Conservation (phyloP, 169 alveolate genomes). For the Eimeria necatrix region DNA sequence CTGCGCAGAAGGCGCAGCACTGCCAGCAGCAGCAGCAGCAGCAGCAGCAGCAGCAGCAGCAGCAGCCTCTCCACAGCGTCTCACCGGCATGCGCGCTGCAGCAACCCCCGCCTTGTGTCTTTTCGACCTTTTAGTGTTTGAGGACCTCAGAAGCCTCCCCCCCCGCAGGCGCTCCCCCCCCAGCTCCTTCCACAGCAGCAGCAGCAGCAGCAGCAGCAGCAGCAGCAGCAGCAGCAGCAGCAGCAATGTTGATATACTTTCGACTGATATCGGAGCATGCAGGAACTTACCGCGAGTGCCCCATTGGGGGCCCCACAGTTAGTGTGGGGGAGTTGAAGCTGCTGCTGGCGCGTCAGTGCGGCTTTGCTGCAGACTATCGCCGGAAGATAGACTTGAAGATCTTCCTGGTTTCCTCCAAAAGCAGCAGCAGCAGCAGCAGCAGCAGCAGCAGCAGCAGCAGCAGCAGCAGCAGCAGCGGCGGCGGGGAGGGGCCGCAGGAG, state of each 20-base stretch:
- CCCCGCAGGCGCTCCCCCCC: no score
- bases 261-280: slow-evolving; percentile 70
- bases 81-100: not conserved
- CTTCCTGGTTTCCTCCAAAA: not conserved
- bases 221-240: slow-evolving; percentile 24
- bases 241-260: slow-evolving; percentile 56
- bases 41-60: not conserved
- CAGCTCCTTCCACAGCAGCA: not conserved
- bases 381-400: slow-evolving; percentile 65
- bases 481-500: not conserved
- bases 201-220: not conserved
- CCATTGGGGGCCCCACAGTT: slow-evolving; percentile 6
- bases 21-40: slow-evolving; percentile 17
- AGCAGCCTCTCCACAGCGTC: not conserved
- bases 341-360: slow-evolving; percentile 60
- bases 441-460: not conserved
- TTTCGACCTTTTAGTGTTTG: no score
- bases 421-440: slow-evolving; percentile 6
- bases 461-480: not conserved
- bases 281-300: slow-evolving; percentile 73
- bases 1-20: not conserved
- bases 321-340: slow-evolving; percentile 41
- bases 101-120: not conserved
- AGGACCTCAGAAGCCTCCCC: no score
- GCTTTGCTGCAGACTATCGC: slow-evolving; percentile 40